These are phyloP conservation scores for Entomortierella chlamydospora DNA, from an alignment of 192 early-diverging fungal species.

Conservation along the genomic window DNA sequence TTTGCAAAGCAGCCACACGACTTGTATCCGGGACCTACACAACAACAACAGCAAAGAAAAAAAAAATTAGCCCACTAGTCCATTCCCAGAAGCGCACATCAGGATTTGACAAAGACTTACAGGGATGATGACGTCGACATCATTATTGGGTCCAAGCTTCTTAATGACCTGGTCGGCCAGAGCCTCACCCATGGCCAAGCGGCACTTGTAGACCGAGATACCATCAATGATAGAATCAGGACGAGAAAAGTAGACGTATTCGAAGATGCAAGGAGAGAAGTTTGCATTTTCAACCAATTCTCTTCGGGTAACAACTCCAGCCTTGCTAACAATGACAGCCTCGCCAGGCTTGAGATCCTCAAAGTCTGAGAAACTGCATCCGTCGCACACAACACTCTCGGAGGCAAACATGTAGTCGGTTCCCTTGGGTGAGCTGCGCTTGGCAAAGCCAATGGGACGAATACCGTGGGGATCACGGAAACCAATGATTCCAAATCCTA, in stretches of 20 bases:
- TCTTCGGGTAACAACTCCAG: conserved; percentile 70
- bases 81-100: too few species aligned
- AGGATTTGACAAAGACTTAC: conserved; percentile 65
- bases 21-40: conserved; percentile 92
- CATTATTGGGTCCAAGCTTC: conserved; percentile 78
- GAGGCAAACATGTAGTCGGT: conserved; percentile 99
- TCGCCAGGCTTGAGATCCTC: conserved; percentile 94
- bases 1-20: conserved; percentile 93
- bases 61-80: too few species aligned
- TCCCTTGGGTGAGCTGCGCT: conserved; percentile 73
- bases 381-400: conserved; percentile 94
- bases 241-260: conserved; percentile 99
- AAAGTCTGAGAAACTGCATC: conserved; percentile 90
- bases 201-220: conserved; percentile 97
- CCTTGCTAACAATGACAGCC: conserved; percentile 92
- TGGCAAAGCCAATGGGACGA: conserved; percentile 94
- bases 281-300: conserved; percentile 64
- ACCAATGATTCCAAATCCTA: conserved; percentile 93
- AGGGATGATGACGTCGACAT: conserved; percentile 99
- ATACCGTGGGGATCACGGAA: conserved; percentile 97
- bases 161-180: conserved; percentile 86
- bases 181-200: conserved; percentile 97
- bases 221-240: conserved; percentile 99
- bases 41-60: background rate
- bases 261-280: conserved; percentile 97